Evolutionary conservation across 2,329 filamentous ascomycete species (phyloP), one percentile per base, ranked within the genome.

Genomic region (Aotearoamyces nothofagi): DNA sequence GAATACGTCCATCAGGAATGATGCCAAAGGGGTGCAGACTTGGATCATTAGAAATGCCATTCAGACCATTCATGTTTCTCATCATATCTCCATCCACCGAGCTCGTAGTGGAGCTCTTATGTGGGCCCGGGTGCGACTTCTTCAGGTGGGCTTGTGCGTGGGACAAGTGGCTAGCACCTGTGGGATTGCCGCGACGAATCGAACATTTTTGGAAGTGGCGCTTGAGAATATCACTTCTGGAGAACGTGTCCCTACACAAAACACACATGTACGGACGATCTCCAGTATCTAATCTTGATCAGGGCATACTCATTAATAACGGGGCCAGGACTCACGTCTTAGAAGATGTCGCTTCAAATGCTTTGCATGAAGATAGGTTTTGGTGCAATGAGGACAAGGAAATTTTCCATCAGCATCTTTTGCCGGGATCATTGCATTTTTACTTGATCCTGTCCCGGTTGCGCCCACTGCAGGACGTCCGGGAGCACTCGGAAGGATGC

Each of bases 171-270:
- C 81, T 93, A 38, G 83, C 83, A 44, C 86, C 86, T 10, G 84
- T 93, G 31, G 90, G 87, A 57, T 96, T 96, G 33, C 90, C 90
- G 51, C 90, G 78, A 46, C 90, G 77, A 40, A 94, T 83, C 22
- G 90, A 94, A 61, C 90, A 98, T 63, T 98, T 98, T 56, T 94
- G 86, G 59, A 96, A 98, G 60, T 98, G 90, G 40, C 90, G 82
- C 66, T 98, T 98, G 47, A 98, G 62, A 41, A 98, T 96, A 52
- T 98, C 90, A 65, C 84, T 93, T 53, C 90, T 78, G 27, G 83
- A 93, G 58, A 98, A 98, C 17, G 86, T 96, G 56, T 96, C 90
- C 54, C 90, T 84, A 65, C 90, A 98, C 29, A 98, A 66, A 41
- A 92, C 82, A 59, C 90, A 98, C 74, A 92, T 92, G 61, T 98